Conservation (phyloP, 2,329 filamentous ascomycete genomes). For the Claviceps digitariae region DNA sequence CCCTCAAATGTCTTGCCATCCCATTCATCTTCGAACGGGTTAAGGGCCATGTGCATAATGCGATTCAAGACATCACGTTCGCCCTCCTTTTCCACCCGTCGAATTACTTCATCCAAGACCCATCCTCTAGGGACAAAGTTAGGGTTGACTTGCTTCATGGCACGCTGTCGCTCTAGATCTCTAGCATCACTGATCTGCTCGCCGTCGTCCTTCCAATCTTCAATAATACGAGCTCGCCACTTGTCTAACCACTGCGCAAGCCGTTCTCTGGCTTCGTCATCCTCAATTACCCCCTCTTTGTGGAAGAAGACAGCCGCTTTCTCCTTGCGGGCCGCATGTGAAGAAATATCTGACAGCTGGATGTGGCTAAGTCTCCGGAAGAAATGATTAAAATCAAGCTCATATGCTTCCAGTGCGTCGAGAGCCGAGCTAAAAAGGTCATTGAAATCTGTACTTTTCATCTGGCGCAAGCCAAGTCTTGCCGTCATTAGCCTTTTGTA, state of each 20-base stretch:
- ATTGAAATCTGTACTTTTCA: conserved; percentile 64
- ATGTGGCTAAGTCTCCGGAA: conserved; percentile 67
- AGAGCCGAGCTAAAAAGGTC: conserved; percentile 68
- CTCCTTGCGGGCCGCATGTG: conserved; percentile 48
- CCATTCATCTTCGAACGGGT: conserved; percentile 77
- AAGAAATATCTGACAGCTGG: conserved; percentile 47
- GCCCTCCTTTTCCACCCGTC: conserved; percentile 69
- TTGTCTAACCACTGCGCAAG: conserved; percentile 69
- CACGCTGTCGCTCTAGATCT: conserved; percentile 49
- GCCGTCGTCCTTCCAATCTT: conserved; percentile 57
- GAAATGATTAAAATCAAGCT: conserved; percentile 89
- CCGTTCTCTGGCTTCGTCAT: conserved; percentile 50
- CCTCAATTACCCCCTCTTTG: conserved; percentile 48
- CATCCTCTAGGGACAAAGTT: conserved; percentile 85
- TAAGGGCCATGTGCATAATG: conserved; percentile 68
- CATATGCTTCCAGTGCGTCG: conserved; percentile 65
- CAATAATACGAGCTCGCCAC: conserved; percentile 57
- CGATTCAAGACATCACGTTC: conserved; percentile 67
- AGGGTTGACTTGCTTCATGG: conserved; percentile 82
- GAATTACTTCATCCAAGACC: conserved; percentile 88
- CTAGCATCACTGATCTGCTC: conserved; percentile 21
- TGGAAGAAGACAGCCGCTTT: conserved; percentile 67
- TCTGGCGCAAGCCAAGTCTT: conserved; percentile 60
- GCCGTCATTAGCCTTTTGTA: conserved; percentile 76
- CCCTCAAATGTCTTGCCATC: conserved; percentile 34